These are phyloP conservation scores for Trichoderma asperelloides DNA, from an alignment of 495 filamentous ascomycete species.

Conservation along the genomic window DNA sequence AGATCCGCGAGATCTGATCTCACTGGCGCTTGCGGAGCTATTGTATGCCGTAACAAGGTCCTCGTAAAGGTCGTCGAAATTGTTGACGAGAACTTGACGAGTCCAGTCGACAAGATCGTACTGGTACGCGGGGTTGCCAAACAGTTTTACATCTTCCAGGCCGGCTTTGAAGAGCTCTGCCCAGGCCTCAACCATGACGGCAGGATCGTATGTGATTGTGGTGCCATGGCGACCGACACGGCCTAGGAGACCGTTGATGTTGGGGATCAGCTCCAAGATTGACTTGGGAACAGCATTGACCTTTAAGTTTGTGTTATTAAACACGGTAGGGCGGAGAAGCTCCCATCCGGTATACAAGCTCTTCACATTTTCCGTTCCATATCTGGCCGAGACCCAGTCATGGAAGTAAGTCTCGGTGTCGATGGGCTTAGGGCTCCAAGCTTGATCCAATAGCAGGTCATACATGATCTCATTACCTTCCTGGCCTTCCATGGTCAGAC, in stretches of 20 bases:
- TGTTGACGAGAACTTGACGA: conserved; percentile 41
- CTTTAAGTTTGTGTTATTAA: conserved; percentile 43
- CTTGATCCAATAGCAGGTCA: conserved; percentile 41
- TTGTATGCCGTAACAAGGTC: conserved; percentile 29
- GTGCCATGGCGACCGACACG: conserved; percentile 34
- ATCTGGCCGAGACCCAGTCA: conserved; percentile 38
- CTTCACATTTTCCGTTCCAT: conserved; percentile 24
- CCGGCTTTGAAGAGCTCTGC: conserved; percentile 32
- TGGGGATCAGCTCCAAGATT: conserved; percentile 37
- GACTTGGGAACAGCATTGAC: conserved; percentile 37
- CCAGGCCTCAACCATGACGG: conserved; percentile 32
- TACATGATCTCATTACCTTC: conserved; percentile 51
- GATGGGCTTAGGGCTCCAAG: conserved; percentile 36
- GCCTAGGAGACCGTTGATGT: conserved; percentile 28
- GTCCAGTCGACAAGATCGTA: conserved; percentile 46
- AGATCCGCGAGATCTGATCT: conserved; percentile 20
- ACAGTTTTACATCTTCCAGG: conserved; percentile 26
- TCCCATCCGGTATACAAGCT: conserved; percentile 41
- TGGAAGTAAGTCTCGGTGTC: conserved; percentile 38
- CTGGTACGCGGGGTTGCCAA: conserved; percentile 36
- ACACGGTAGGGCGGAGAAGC: conserved; percentile 35
- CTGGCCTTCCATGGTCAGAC: conserved; percentile 42
- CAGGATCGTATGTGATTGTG: conserved; percentile 35
- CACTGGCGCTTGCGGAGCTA: conserved; percentile 9
- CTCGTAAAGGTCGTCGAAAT: conserved; percentile 33